Evolutionary conservation across 306 rosid genomes (phyloP), one percentile per base, ranked within the genome.

Genomic region (Sechiopsis laciniata): DNA sequence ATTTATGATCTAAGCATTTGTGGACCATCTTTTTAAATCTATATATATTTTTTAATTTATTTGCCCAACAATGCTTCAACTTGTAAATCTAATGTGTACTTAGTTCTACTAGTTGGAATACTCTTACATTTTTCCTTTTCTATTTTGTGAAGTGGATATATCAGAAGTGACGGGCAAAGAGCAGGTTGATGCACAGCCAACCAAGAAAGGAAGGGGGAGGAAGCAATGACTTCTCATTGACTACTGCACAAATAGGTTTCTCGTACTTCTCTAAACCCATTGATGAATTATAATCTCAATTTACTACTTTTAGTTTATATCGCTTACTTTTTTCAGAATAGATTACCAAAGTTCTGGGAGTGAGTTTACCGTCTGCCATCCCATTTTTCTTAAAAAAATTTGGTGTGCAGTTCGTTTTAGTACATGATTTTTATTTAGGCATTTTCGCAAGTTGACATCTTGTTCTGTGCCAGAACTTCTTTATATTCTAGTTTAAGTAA

Each of bases 141-240:
- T 71, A 45, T 32, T 60, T 61, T 82, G 78, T 81, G 79, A 87
- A 86, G 96, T 81, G 83, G 91, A 90, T 78, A 78, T 80, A 37
- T 76, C 89, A 22, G 97, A 94, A 79, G 95, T 90, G 76, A 61
- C 90, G 1, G 98, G 96, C 66, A 94, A 87, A 75, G 98, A 90
- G 73, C 96, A 85, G 79, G 70, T 61, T 52, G 92, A 89, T 55
- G 84, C 89, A 76, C 97, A 84, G 67, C 86, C 89, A 16, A 64
- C 83, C 82, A 89, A 87, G 85, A 90, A 87, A 79, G 92, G 98
- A 73, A 86, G 97, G 79, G 95, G 97, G 71, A 82, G 97, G 76
- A 94, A 90, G 75, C 92, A 87, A 82, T 89, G 79, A 79, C 66
- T 73, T 75, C 70, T 63, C 16, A 65, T 70, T 70, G 70, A 73